A percentile compares a stretch with the other conserved stretches of the same genome.
These are phyloP conservation scores for Pistacia integerrima DNA, from an alignment of 345 rosid genomes.

Conservation along the genomic window DNA sequence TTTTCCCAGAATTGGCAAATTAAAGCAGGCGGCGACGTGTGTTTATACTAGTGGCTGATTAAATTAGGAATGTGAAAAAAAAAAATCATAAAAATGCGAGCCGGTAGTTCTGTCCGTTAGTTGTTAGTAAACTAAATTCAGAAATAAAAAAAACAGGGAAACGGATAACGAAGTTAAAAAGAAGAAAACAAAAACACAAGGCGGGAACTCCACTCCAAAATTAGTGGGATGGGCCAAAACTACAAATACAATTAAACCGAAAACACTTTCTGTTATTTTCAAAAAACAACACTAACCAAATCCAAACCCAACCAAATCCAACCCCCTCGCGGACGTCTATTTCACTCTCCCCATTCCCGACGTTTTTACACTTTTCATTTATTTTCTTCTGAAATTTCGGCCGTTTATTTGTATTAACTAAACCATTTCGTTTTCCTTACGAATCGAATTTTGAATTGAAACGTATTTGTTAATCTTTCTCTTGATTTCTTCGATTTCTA, in stretches of 20 bases:
- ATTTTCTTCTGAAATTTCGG: background rate
- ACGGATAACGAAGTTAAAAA: background rate
- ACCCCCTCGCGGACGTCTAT: constrained; percentile 1
- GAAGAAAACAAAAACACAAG: constrained; percentile 21
- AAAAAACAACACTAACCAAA: background rate
- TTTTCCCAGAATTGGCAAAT: too few relatives aligned
- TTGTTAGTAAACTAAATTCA: background rate
- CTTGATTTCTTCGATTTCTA: background rate
- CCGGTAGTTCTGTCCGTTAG: constrained; percentile 9
- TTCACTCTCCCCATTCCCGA: background rate
- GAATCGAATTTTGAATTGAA: background rate
- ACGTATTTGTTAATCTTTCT: background rate
- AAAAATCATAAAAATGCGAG: background rate
- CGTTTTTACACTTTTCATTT: background rate
- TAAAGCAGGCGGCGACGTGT: too few relatives aligned
- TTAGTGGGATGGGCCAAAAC: constrained; percentile 25
- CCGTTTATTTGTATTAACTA: background rate
- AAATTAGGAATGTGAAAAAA: background rate
- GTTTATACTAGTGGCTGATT: too few relatives aligned
- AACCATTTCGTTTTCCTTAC: background rate
- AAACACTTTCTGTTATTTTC: constrained; percentile 9
- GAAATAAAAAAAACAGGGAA: background rate
- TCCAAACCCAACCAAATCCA: background rate
- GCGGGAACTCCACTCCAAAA: constrained; percentile 36
- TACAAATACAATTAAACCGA: background rate